These are phyloP conservation scores for Leucosporidium scottii DNA, from an alignment of 768 basidiomycete species.

Conservation along the genomic window DNA sequence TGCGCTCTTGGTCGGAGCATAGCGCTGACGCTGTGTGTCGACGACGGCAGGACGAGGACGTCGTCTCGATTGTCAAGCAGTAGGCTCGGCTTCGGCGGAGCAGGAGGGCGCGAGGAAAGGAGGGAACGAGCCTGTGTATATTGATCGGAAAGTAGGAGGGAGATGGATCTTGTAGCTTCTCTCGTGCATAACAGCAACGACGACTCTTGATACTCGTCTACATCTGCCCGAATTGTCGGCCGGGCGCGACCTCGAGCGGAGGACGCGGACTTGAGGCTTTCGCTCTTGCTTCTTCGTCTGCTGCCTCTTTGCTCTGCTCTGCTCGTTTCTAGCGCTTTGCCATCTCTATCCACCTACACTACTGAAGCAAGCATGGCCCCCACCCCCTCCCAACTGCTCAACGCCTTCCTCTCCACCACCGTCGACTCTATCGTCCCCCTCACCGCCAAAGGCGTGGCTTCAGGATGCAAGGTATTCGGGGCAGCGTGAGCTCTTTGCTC, in stretches of 20 bases:
- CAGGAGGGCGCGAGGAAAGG: not conserved
- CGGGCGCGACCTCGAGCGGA: too few relatives aligned
- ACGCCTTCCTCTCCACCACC: conserved; percentile 29
- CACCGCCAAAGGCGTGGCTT: conserved; percentile 25
- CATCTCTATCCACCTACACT: too few relatives aligned
- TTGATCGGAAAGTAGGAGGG: too few relatives aligned
- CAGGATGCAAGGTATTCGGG: conserved; percentile 38
- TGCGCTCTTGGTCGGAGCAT: not conserved
- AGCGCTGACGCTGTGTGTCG: too few relatives aligned
- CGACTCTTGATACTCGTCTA: too few relatives aligned
- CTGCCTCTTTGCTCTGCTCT: too few relatives aligned
- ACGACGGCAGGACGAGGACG: conserved; percentile 61
- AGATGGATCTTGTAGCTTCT: not conserved
- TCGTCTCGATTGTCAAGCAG: conserved; percentile 50
- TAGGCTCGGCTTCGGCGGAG: conserved; percentile 34
- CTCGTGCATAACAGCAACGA: not conserved
- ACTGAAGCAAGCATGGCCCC: not conserved
- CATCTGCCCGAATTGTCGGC: too few relatives aligned
- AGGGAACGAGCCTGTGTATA: too few relatives aligned
- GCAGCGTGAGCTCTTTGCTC: conserved; percentile 17
- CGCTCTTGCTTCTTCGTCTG: too few relatives aligned
- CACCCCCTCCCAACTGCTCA: too few relatives aligned
- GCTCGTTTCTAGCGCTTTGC: too few relatives aligned
- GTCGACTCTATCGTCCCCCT: conserved; percentile 34
- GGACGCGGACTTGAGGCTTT: too few relatives aligned